Percentiles rank a stretch among this genome's conserved stretches.
phyloP scores from a whole-genome alignment of 768 basidiomycete genomes.

The Tephrocybe rancida region DNA sequence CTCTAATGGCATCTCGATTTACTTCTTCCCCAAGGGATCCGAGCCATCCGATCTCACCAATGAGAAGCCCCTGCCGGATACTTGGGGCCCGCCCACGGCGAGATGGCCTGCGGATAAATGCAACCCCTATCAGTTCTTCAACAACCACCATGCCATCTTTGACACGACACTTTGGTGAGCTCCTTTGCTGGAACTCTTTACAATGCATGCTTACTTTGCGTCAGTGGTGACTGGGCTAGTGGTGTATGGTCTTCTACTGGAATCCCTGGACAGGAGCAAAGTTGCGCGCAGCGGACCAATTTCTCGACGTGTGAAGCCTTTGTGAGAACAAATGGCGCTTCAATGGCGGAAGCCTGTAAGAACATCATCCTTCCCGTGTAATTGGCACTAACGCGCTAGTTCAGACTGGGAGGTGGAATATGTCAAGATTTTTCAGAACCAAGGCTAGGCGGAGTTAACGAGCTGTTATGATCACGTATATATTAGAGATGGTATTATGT shows the following conservation, averaged over 20 bases:
- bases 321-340: constrained; percentile 69
- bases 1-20: constrained; percentile 71
- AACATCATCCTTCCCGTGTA: constrained; percentile 16
- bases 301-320: constrained; percentile 80
- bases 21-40: constrained; percentile 75
- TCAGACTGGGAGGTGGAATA: constrained; percentile 83
- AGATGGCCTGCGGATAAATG: constrained; percentile 78
- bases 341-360: constrained; percentile 81
- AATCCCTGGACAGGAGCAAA: constrained; percentile 82
- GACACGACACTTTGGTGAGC: constrained; percentile 83
- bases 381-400: constrained; percentile 5
- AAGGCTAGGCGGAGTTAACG: constrained; percentile 3
- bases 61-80: constrained; percentile 71
- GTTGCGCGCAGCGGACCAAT: constrained; percentile 84
- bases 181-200: not conserved
- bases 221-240: constrained; percentile 89
- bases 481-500: not conserved
- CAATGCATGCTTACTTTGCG: constrained; percentile 10
- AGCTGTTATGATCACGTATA: not conserved
- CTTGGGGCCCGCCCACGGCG: constrained; percentile 80
- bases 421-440: constrained; percentile 69
- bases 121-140: constrained; percentile 79
- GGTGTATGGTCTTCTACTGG: constrained; percentile 74
- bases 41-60: constrained; percentile 78
- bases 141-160: constrained; percentile 76